A percentile compares a stretch with the other conserved stretches of the same genome.
phyloP scores from a whole-genome alignment of 805 yeast species.

The Yarrowia keelungensis region DNA sequence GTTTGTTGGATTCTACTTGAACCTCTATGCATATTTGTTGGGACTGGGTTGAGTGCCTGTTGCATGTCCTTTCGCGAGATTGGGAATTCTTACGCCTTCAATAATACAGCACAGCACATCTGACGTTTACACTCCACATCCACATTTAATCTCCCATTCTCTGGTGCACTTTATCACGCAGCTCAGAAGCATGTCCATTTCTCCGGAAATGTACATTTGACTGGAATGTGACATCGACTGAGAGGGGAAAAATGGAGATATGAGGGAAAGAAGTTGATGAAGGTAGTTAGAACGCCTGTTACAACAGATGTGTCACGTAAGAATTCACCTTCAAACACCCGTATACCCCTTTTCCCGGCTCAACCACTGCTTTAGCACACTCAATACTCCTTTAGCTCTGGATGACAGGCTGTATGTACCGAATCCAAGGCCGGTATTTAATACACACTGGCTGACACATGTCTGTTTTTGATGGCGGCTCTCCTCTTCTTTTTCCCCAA shows the following conservation, averaged over 20 bases:
- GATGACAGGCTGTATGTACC: background rate
- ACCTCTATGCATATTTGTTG: too few species aligned
- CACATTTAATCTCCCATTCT: too few species aligned
- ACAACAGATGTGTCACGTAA: background rate
- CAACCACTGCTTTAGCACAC: background rate
- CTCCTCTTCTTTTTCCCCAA: background rate
- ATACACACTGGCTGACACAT: constrained; percentile 7
- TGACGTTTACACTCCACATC: too few species aligned
- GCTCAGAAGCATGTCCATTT: constrained; percentile 1
- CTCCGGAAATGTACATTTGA: constrained; percentile 16
- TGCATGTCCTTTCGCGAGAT: too few species aligned
- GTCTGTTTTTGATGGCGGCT: background rate
- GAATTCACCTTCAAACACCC: background rate
- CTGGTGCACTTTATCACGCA: constrained; percentile 25
- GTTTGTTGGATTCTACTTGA: too few species aligned
- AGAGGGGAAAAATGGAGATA: background rate
- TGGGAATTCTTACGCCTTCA: too few species aligned
- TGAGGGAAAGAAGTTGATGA: too few species aligned
- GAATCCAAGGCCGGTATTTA: background rate
- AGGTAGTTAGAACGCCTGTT: background rate
- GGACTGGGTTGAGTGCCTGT: too few species aligned
- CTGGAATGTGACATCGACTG: background rate
- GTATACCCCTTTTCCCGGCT: too few species aligned
- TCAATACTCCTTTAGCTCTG: constrained; percentile 3
- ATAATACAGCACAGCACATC: too few species aligned